Conservation (phyloP, 805 yeast species). For the Yamadazyma insecticola region DNA sequence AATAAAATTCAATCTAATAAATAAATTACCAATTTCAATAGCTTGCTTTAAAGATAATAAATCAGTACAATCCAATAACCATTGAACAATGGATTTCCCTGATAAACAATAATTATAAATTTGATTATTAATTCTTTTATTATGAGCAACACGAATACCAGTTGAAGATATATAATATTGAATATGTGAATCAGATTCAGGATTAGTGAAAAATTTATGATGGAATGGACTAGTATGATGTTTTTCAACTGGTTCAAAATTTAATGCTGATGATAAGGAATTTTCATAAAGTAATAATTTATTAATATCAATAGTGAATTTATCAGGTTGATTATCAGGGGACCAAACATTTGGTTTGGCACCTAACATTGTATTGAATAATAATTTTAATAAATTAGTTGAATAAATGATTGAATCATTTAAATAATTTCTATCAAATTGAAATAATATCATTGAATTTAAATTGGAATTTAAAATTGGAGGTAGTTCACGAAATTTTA, state of each 20-base stretch:
- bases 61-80: slow-evolving; percentile 90
- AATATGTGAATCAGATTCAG: slow-evolving; percentile 75
- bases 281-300: slow-evolving; percentile 1
- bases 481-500: slow-evolving; percentile 36
- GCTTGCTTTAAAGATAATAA: slow-evolving; percentile 52
- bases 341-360: slow-evolving; percentile 66
- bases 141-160: slow-evolving; percentile 60
- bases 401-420: slow-evolving; percentile 60
- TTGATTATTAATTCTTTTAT: slow-evolving; percentile 29
- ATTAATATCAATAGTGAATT: slow-evolving; percentile 3
- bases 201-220: slow-evolving; percentile 79
- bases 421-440: slow-evolving; percentile 57
- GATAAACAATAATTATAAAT: slow-evolving; percentile 46
- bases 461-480: slow-evolving; percentile 49
- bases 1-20: slow-evolving; percentile 40
- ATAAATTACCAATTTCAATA: slow-evolving; percentile 44
- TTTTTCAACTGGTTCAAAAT: not conserved
- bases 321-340: slow-evolving; percentile 41
- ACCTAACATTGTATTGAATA: slow-evolving; percentile 65
- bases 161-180: slow-evolving; percentile 69
- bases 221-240: slow-evolving; percentile 53
- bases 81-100: slow-evolving; percentile 78
- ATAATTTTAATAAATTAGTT: slow-evolving; percentile 56
- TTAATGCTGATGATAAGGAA: not conserved
- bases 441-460: slow-evolving; percentile 69